Evolutionary conservation across 2,329 filamentous ascomycete genomes (phyloP).

Genomic region (Phaeosphaeria sp.): DNA sequence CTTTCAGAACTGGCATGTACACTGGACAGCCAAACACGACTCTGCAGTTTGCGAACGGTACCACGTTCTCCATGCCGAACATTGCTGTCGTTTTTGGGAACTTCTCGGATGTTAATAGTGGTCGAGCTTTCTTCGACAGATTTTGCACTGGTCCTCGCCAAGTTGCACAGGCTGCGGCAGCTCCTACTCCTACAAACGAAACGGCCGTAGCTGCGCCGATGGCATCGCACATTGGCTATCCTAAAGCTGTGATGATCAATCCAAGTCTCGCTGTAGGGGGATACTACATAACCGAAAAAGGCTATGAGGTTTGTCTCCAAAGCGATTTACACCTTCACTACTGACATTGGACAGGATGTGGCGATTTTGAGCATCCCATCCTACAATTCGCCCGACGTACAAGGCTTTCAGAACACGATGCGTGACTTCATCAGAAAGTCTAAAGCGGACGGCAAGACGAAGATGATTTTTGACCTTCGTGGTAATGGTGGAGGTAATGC

Average conservation of each 20-base stretch:
- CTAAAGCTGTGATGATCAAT: slow-evolving; percentile 46
- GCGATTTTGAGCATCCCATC: slow-evolving; percentile 55
- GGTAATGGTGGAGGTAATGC: slow-evolving; percentile 65
- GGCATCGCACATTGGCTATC: slow-evolving; percentile 46
- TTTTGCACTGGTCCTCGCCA: slow-evolving; percentile 44
- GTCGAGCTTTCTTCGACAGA: slow-evolving; percentile 48
- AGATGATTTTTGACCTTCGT: slow-evolving; percentile 69
- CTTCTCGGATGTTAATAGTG: slow-evolving; percentile 48
- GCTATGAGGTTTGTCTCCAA: slow-evolving; percentile 44
- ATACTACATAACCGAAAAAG: slow-evolving; percentile 53
- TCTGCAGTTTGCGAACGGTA: slow-evolving; percentile 47
- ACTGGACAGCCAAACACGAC: slow-evolving; percentile 41
- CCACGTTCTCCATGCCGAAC: slow-evolving; percentile 36
- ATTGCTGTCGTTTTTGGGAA: slow-evolving; percentile 37
- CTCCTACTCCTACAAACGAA: slow-evolving; percentile 16
- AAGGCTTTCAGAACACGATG: slow-evolving; percentile 49
- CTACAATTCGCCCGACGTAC: slow-evolving; percentile 43
- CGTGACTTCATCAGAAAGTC: slow-evolving; percentile 56
- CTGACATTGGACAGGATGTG: slow-evolving; percentile 47
- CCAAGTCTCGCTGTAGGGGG: slow-evolving; percentile 49
- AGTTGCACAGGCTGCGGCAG: slow-evolving; percentile 13
- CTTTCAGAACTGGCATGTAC: slow-evolving; percentile 38
- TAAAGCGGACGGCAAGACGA: slow-evolving; percentile 59
- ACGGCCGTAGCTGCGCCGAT: slow-evolving; percentile 24
- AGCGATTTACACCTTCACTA: slow-evolving; percentile 16